Evolutionary conservation across 345 rosid genomes (phyloP).

Genomic region (Pistacia vera): DNA sequence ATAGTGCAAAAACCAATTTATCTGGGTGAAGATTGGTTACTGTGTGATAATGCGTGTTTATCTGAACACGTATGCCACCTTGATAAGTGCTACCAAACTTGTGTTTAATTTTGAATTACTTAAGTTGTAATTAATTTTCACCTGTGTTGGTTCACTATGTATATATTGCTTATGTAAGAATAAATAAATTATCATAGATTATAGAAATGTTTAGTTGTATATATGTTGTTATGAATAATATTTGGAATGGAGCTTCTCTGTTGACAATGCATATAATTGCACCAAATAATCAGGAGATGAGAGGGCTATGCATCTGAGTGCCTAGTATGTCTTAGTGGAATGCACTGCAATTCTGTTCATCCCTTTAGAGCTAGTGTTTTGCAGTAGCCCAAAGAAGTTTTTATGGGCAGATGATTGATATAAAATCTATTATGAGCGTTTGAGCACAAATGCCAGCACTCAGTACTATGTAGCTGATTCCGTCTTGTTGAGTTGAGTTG

Average conservation of each 20-base stretch:
- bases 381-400: background rate
- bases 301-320: background rate
- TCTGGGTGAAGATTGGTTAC: too few species aligned
- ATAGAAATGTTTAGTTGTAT: background rate
- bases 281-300: background rate
- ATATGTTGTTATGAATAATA: background rate
- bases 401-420: background rate
- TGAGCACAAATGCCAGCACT: background rate
- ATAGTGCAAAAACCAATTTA: too few species aligned
- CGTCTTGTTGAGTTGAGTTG: background rate
- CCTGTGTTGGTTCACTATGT: background rate
- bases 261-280: too few species aligned
- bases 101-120: background rate
- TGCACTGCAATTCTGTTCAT: background rate
- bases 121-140: background rate
- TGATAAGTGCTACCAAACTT: background rate
- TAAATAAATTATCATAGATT: background rate
- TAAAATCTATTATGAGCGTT: background rate
- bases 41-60: too few species aligned
- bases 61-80: background rate
- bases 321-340: too few species aligned
- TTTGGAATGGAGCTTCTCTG: background rate
- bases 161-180: background rate
- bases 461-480: background rate
- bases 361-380: background rate